phyloP scores from a whole-genome alignment of 2,329 filamentous ascomycete genomes.

The Tolypocladium pustulatum region DNA sequence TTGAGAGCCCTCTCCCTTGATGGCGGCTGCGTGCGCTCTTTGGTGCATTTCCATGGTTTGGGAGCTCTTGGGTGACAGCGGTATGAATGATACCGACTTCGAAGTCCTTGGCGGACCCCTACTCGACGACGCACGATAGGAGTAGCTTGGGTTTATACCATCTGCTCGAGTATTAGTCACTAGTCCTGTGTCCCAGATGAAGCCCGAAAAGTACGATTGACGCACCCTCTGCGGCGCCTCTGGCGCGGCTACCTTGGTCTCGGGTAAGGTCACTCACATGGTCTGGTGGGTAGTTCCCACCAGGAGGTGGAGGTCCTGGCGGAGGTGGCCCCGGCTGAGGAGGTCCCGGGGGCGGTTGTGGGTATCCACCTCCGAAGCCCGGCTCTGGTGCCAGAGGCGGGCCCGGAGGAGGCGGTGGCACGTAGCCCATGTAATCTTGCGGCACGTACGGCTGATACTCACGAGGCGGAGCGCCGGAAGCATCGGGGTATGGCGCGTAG shows the following conservation, averaged over 20 bases:
- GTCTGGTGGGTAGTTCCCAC: slow-evolving; percentile 24
- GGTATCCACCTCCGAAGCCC: slow-evolving; percentile 6
- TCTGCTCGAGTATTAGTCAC: slow-evolving; percentile 16
- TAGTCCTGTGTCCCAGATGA: background rate
- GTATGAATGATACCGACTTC: slow-evolving; percentile 36
- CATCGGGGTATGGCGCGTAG: slow-evolving; percentile 12
- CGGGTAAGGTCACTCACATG: slow-evolving; percentile 32
- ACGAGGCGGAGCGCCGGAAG: slow-evolving; percentile 15
- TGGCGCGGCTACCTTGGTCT: slow-evolving; percentile 10
- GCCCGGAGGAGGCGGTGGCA: slow-evolving; percentile 27
- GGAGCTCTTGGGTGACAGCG: slow-evolving; percentile 38
- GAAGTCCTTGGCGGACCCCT: slow-evolving; percentile 5
- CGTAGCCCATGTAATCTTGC: slow-evolving; percentile 30
- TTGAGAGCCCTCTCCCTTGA: slow-evolving; percentile 8
- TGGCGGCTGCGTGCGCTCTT: slow-evolving; percentile 19
- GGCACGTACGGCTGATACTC: slow-evolving; percentile 32
- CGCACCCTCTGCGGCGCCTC: slow-evolving; percentile 26
- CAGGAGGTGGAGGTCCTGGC: slow-evolving; percentile 20
- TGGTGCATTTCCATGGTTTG: slow-evolving; percentile 32
- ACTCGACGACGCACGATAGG: background rate
- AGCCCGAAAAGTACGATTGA: slow-evolving; percentile 17
- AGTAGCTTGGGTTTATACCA: slow-evolving; percentile 13
- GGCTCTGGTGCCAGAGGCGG: slow-evolving; percentile 11
- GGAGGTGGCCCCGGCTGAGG: slow-evolving; percentile 11
- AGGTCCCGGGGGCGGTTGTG: slow-evolving; percentile 14